Conservation (phyloP, 768 basidiomycete species). For the Basidioascus undulatus region DNA sequence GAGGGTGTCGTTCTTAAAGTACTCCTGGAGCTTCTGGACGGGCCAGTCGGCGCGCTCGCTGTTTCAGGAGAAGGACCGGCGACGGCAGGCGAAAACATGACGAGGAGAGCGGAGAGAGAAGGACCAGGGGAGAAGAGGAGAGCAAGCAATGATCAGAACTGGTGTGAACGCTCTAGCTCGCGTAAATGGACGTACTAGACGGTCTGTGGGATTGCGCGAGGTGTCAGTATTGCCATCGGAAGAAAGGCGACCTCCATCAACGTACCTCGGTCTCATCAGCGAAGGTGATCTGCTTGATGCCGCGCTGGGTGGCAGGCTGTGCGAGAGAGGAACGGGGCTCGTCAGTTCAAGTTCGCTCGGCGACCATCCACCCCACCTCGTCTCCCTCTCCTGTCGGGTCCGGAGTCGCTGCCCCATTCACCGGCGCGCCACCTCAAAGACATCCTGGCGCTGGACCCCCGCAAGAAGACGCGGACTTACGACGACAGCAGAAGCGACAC, state of each 20-base stretch:
- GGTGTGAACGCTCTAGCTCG: background rate
- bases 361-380: background rate
- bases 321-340: too few relatives aligned
- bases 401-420: background rate
- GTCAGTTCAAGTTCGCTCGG: too few relatives aligned
- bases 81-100: background rate
- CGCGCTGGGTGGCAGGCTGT: background rate
- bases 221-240: background rate
- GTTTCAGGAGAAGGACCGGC: background rate
- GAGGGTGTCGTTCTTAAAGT: conserved; percentile 98
- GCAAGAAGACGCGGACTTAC: conserved; percentile 1
- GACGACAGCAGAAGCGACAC: conserved; percentile 1
- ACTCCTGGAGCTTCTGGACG: conserved; percentile 87
- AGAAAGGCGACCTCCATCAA: conserved; percentile 12
- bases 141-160: background rate
- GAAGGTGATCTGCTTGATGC: conserved; percentile 15
- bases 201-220: background rate
- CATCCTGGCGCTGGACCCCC: background rate
- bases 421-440: background rate
- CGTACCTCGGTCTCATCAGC: conserved; percentile 13
- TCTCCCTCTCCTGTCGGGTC: background rate
- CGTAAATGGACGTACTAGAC: background rate
- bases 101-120: background rate
- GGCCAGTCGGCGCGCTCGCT: conserved; percentile 97
- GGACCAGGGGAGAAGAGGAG: background rate